A percentile compares a stretch with the other conserved stretches of the same genome.
These are phyloP conservation scores for Collybiopsis luxurians DNA, from an alignment of 768 basidiomycete genomes.

Conservation along the genomic window DNA sequence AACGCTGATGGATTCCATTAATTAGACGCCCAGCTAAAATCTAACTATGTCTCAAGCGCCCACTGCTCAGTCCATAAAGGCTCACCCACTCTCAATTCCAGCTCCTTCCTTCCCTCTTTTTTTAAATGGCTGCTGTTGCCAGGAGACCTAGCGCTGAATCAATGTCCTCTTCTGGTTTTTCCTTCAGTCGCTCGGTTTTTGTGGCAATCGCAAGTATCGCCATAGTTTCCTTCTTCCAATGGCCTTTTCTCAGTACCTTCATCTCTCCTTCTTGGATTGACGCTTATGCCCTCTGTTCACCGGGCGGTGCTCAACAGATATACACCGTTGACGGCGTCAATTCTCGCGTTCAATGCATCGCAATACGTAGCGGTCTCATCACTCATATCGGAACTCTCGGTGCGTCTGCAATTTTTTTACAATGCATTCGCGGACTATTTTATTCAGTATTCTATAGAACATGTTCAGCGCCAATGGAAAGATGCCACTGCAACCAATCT, in stretches of 20 bases:
- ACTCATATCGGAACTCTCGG: constrained; percentile 54
- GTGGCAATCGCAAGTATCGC: no score
- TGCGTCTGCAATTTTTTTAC: constrained; percentile 27
- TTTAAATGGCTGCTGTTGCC: no score
- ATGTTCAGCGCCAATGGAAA: constrained; percentile 40
- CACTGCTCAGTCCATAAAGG: no score
- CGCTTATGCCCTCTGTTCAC: constrained; percentile 64
- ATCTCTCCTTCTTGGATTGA: not conserved
- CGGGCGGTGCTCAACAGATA: constrained; percentile 39
- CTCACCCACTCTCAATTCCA: no score
- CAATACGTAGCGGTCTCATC: constrained; percentile 51
- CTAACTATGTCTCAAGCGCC: no score
- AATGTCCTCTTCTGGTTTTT: no score
- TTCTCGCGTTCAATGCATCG: constrained; percentile 58
- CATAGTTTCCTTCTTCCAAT: no score
- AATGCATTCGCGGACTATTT: constrained; percentile 1
- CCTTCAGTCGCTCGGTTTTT: not conserved
- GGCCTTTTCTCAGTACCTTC: no score
- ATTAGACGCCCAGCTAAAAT: no score
- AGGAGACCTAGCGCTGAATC: no score
- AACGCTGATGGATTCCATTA: no score
- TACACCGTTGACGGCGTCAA: constrained; percentile 65
- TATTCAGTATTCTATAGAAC: constrained; percentile 27
- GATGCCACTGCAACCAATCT: constrained; percentile 10
- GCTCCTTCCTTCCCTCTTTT: no score